phyloP scores from a whole-genome alignment of 2,329 filamentous ascomycete genomes.

The Ophiostoma fasciatum region DNA sequence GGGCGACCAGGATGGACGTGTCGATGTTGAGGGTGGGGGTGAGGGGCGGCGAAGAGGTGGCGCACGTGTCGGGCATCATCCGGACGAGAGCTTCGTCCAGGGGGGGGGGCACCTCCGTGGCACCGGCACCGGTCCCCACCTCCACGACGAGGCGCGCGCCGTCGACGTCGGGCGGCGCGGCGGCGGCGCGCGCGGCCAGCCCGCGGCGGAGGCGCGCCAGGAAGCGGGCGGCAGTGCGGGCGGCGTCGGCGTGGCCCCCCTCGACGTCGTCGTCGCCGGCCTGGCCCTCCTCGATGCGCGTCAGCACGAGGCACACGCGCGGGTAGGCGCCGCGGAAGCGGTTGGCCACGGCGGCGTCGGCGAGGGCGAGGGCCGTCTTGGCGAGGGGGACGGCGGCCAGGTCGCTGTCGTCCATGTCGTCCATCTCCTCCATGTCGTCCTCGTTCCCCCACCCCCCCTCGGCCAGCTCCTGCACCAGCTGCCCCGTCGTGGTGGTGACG shows the following conservation, averaged over 20 bases:
- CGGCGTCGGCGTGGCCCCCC: slow-evolving; percentile 10
- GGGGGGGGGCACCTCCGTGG: slow-evolving; percentile 3
- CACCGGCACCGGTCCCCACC: slow-evolving; percentile 12
- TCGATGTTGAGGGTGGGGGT: slow-evolving; percentile 40
- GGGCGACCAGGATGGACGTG: slow-evolving; percentile 55
- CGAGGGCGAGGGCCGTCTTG: slow-evolving; percentile 14
- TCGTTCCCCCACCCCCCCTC: slow-evolving; percentile 18
- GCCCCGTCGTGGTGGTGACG: slow-evolving; percentile 16
- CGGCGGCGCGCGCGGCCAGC: not conserved
- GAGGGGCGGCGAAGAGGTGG: slow-evolving; percentile 13
- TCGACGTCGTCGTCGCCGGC: slow-evolving; percentile 12
- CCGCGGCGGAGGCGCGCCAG: slow-evolving; percentile 13
- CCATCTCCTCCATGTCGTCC: slow-evolving; percentile 5
- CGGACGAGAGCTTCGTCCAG: slow-evolving; percentile 12
- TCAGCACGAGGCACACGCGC: slow-evolving; percentile 16
- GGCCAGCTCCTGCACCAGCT: slow-evolving; percentile 19
- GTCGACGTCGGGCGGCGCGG: slow-evolving; percentile 7
- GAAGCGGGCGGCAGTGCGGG: slow-evolving; percentile 15
- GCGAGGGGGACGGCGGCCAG: slow-evolving; percentile 16
- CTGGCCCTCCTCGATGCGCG: slow-evolving; percentile 15
- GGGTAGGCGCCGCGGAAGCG: slow-evolving; percentile 14
- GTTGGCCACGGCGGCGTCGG: slow-evolving; percentile 17
- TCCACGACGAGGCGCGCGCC: slow-evolving; percentile 12
- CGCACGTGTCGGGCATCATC: slow-evolving; percentile 10
- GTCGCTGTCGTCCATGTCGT: slow-evolving; percentile 8